Evolutionary conservation across 2,329 filamentous ascomycete genomes (phyloP).

Genomic region (Lachnellula arida): DNA sequence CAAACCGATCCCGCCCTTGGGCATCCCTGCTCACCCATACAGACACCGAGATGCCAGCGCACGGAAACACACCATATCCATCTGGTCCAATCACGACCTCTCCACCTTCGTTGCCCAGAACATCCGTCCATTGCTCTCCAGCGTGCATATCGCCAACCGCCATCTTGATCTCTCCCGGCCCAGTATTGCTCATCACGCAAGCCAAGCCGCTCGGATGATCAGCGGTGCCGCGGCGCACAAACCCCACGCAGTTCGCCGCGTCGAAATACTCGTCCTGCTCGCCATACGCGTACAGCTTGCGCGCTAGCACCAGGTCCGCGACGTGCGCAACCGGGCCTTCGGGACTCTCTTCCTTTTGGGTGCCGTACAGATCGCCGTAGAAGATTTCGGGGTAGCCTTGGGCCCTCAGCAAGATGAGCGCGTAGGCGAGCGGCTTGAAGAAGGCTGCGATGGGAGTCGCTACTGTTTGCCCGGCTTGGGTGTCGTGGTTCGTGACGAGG

Average conservation of each 20-base stretch:
- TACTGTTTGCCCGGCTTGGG: constrained; percentile 54
- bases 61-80: constrained; percentile 42
- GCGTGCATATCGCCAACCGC: constrained; percentile 49
- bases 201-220: constrained; percentile 47
- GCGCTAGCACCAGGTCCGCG: constrained; percentile 53
- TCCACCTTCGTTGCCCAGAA: constrained; percentile 47
- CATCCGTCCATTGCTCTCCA: constrained; percentile 57
- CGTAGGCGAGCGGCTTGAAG: constrained; percentile 66
- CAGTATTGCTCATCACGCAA: constrained; percentile 41
- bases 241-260: constrained; percentile 51
- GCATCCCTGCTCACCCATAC: neutral
- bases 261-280: constrained; percentile 58
- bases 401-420: constrained; percentile 59
- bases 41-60: neutral
- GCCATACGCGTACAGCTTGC: constrained; percentile 61
- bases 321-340: constrained; percentile 48
- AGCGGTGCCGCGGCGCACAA: constrained; percentile 42
- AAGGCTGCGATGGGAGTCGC: constrained; percentile 54
- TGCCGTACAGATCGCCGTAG: constrained; percentile 63
- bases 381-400: constrained; percentile 61
- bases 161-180: constrained; percentile 50
- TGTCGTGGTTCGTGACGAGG: constrained; percentile 66
- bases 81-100: constrained; percentile 52
- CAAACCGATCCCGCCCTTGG: neutral
- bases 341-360: constrained; percentile 36